These are phyloP conservation scores for Filobasidium uniguttulatum DNA, from an alignment of 1,284 basidiomycete genomes.

Conservation along the genomic window DNA sequence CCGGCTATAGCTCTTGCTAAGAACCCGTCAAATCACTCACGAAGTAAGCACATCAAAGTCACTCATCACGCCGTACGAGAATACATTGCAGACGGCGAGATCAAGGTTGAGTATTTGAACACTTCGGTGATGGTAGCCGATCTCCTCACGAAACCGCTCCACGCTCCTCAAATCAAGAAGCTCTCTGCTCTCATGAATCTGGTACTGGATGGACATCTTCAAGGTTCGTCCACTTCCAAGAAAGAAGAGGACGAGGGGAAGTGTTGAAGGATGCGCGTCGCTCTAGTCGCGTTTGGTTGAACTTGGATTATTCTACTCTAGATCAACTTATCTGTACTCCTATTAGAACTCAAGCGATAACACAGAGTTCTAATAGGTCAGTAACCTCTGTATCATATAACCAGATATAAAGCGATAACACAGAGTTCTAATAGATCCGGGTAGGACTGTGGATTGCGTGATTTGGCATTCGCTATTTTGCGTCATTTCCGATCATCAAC, in stretches of 20 bases:
- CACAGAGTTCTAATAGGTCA: too few species aligned
- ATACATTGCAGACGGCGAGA: constrained; percentile 16
- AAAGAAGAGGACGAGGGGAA: neutral
- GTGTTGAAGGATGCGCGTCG: too few species aligned
- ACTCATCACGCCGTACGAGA: constrained; percentile 1
- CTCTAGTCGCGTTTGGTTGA: too few species aligned
- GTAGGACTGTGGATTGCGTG: too few species aligned
- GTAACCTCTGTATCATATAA: too few species aligned
- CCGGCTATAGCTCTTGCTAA: neutral
- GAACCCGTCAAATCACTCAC: neutral
- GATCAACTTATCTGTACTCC: too few species aligned
- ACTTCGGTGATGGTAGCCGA: constrained; percentile 1
- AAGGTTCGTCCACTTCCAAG: neutral
- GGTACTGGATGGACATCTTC: neutral
- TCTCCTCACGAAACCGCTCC: constrained; percentile 5
- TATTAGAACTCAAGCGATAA: too few species aligned
- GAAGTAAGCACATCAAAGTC: constrained; percentile 8
- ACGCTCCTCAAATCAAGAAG: neutral
- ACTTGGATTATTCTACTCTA: too few species aligned
- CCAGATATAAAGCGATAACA: too few species aligned
- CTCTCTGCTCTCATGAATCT: neutral
- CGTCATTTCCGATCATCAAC: too few species aligned
- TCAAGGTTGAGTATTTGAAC: neutral
- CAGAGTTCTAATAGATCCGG: too few species aligned
- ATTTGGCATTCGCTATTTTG: too few species aligned